Evolutionary conservation across 495 filamentous ascomycete species (phyloP).

Genomic region (Bathelium albidoporum): DNA sequence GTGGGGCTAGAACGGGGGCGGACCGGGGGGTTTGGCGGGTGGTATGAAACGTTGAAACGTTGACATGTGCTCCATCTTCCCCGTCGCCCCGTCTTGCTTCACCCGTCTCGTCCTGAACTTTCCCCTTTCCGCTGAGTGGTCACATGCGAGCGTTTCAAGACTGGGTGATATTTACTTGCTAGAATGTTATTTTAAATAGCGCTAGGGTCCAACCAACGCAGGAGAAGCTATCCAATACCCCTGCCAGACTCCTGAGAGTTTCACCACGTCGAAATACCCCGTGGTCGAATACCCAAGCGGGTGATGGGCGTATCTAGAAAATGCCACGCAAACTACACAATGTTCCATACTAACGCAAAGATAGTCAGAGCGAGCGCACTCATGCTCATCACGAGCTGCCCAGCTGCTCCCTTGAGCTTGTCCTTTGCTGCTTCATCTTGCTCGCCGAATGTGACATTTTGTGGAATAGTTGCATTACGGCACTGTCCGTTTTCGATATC

Average conservation of each 20-base stretch:
- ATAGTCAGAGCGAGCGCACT: neutral
- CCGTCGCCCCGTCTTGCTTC: neutral
- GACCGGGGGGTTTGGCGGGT: neutral
- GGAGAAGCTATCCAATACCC: neutral
- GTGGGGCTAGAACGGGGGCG: neutral
- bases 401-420: neutral
- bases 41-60: neutral
- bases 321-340: neutral
- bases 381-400: neutral
- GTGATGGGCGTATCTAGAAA: neutral
- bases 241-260: neutral
- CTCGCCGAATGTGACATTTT: slow-evolving; percentile 59
- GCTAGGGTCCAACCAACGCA: neutral
- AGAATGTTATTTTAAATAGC: no score
- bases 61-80: neutral
- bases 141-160: neutral
- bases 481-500: slow-evolving; percentile 64
- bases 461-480: slow-evolving; percentile 48
- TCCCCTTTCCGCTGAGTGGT: neutral
- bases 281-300: neutral
- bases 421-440: slow-evolving; percentile 35
- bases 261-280: neutral
- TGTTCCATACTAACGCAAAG: neutral
- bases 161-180: no score
- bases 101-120: neutral